Base-by-base conservation (phyloP, 2,329 filamentous ascomycete species). In the Ophiocordyceps camponoti-floridani region DNA sequence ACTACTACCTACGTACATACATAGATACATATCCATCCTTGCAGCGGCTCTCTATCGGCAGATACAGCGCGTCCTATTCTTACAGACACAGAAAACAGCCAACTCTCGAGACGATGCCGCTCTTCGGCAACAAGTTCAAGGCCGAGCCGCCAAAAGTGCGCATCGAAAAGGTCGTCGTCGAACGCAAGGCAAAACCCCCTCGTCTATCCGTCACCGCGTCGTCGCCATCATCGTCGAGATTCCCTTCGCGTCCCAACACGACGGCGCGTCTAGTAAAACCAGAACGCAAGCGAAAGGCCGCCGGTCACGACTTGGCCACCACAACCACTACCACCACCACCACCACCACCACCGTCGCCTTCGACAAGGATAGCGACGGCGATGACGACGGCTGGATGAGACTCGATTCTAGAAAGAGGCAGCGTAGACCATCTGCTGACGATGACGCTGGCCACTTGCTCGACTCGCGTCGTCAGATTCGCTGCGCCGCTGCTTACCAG, bases 301-400 rank as follows among this genome's bases (percentile, higher is more conserved):
- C 51, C 42, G 54, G 52, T 45, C 57, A 55, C 16, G 58, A 58
- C 6, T 23, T 23, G 23, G 23, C 23, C 23, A 23, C 23, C 5
- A 3, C 23, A 3, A 23, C 23, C 23, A 23, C 23, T 23, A 23
- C 23, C 23, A 23, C 23, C 23, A 23, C 23, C 23, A 23, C 23
- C 23, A 23, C 23, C 5, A 50, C 52, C 33, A 47, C 53, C 40
- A 65, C 64, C 43, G 60, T 72, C 50, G 63, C 67, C 45, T 72
- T 71, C 47, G 69, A 68, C 47, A 69, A 68, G 48, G 65, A 68
- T 48, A 69, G 66, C 43, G 68, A 73, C 46, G 66, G 63, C 43
- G 68, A 69, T 38, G 70, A 70, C 44, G 69, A 71, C 48, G 68
- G 71, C 47, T 75, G 72, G 64, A 66, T 67, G 56, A 64, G 57